Evolutionary conservation across 2,329 filamentous ascomycete genomes (phyloP), one percentile per base, ranked within the genome.

Genomic region (Aspergillus versicolor): DNA sequence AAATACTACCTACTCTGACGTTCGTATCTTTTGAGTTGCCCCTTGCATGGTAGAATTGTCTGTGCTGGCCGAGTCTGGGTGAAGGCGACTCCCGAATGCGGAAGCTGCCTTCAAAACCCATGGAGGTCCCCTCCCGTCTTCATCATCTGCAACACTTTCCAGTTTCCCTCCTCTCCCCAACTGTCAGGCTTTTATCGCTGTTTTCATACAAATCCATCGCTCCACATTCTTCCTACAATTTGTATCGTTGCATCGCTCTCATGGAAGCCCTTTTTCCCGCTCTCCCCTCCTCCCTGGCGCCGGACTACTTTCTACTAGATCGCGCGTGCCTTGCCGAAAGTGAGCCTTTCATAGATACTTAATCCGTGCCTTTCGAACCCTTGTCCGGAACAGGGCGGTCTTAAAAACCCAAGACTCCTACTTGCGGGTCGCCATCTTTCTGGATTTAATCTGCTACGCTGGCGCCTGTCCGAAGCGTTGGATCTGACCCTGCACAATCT

Each of bases 271-370:
- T 30, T n/a, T 55, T 30, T 34, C 30, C 9, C 30, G 4, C 27
- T 37, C 17, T 15, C 21, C n/a, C 27, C 27, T 34, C 19, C 55
- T 45, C 55, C 55, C 55, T 54, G 43, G 38, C 34, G 38, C 24
- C 43, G 21, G 38, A 54, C 19, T 55, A 24, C 54, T 38, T 24
- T 41, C 41, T 47, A 53, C 55, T 57, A 57, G 55, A 50, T 30
- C 32, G 44, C 15, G n/a, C 24, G 45, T 54, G 47, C 55, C 55
- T 57, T 57, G 55, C 55, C 41, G 55, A 53, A 48, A 9, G 27
- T 40, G 43, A 41, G 17, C 17, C 24, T 19, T 15, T 52, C 54
- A 57, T 44, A 27, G 49, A 27, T 43, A 48, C 44, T 47, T 46
- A 48, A 49, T 49, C 44, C 37, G 27, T 47, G 47, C 54, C 40